Percentiles rank a stretch among this genome's conserved stretches.
These are phyloP conservation scores for Saturnispora dispora DNA, from an alignment of 805 yeast species.

Conservation along the genomic window DNA sequence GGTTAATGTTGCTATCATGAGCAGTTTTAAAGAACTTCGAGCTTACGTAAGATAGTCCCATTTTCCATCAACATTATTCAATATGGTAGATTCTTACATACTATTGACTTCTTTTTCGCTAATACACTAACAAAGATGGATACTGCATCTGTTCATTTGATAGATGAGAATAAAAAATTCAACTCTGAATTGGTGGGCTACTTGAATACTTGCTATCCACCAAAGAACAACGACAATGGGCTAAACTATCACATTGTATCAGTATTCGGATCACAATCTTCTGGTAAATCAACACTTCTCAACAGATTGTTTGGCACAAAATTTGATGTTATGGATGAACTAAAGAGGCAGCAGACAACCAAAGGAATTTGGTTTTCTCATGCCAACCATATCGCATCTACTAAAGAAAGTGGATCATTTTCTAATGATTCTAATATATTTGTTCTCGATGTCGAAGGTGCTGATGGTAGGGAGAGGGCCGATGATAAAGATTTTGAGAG, in stretches of 20 bases:
- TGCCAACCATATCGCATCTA: constrained; percentile 34
- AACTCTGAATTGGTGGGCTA: constrained; percentile 28
- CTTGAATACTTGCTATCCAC: constrained; percentile 22
- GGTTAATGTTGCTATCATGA: neutral
- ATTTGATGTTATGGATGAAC: constrained; percentile 91
- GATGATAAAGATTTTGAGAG: constrained; percentile 98
- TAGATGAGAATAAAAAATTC: constrained; percentile 52
- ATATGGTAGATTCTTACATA: neutral
- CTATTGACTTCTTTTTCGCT: too few species aligned
- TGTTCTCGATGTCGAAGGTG: constrained; percentile 97
- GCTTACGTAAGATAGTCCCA: neutral
- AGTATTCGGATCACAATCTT: constrained; percentile 94
- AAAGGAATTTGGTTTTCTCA: constrained; percentile 74
- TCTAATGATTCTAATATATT: constrained; percentile 35
- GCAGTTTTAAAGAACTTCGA: neutral
- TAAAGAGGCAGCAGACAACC: constrained; percentile 80
- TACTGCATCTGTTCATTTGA: constrained; percentile 38
- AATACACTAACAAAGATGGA: neutral
- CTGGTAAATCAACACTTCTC: constrained; percentile 90
- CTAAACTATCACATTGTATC: constrained; percentile 81
- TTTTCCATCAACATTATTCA: neutral
- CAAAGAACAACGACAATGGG: constrained; percentile 36
- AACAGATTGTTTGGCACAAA: constrained; percentile 78
- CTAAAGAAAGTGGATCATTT: constrained; percentile 4
- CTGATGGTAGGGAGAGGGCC: constrained; percentile 96